A percentile compares a stretch with the other conserved stretches of the same genome.
Conservation (phyloP, 1,284 basidiomycete genomes). For the Microbotryum violaceum region DNA sequence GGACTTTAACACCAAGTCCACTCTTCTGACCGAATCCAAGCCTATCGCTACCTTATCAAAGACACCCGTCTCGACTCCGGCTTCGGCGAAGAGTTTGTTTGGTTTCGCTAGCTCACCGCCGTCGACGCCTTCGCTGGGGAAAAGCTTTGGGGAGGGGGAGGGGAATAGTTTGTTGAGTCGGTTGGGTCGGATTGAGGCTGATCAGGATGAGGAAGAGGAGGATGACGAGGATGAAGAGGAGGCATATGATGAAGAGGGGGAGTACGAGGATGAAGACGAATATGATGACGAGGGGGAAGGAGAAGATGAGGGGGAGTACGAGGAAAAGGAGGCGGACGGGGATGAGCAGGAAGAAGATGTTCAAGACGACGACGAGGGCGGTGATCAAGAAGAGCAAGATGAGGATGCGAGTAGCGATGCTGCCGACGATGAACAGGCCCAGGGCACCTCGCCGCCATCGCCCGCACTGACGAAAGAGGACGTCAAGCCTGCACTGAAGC, state of each 20-base stretch:
- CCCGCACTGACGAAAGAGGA: too few relatives aligned
- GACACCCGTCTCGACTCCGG: not conserved
- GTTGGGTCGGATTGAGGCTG: not conserved
- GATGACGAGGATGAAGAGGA: slow-evolving; percentile 5
- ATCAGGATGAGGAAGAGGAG: slow-evolving; percentile 5
- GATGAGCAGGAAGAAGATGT: slow-evolving; percentile 11
- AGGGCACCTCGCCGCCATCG: too few relatives aligned
- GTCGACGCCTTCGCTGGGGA: not conserved
- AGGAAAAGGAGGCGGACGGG: slow-evolving; percentile 1
- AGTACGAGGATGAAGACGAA: slow-evolving; percentile 1
- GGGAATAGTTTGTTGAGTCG: slow-evolving; percentile 8
- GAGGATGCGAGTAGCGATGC: not conserved
- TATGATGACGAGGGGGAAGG: not conserved
- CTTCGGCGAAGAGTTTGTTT: slow-evolving; percentile 25
- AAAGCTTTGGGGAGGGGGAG: not conserved
- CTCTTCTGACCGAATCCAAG: not conserved
- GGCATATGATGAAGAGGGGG: slow-evolving; percentile 3
- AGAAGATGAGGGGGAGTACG: slow-evolving; percentile 2
- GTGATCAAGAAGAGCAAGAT: slow-evolving; percentile 3
- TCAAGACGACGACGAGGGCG: slow-evolving; percentile 8
- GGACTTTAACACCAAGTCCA: not conserved
- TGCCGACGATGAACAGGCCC: not conserved
- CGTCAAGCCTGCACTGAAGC: too few relatives aligned
- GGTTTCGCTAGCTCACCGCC: slow-evolving; percentile 28
- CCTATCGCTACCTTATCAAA: not conserved